A percentile compares a stretch with the other conserved stretches of the same genome.
These are phyloP conservation scores for Daldinia childiae DNA, from an alignment of 495 filamentous ascomycete genomes.

Conservation along the genomic window DNA sequence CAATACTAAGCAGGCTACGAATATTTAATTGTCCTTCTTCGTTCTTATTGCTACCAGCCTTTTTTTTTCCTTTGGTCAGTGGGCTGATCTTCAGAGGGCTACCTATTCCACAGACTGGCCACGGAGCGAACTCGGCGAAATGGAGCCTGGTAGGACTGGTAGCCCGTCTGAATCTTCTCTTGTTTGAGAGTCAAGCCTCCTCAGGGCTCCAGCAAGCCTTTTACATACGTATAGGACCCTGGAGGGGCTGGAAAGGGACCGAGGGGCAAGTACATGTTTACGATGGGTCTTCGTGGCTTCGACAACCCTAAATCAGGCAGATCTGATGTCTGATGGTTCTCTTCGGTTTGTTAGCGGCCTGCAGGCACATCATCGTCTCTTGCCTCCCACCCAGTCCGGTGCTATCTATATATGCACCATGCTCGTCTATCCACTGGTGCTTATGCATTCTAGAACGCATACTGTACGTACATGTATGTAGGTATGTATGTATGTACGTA, in stretches of 20 bases:
- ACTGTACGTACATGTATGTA: constrained; percentile 32
- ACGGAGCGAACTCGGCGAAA: constrained; percentile 44
- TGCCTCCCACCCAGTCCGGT: constrained; percentile 30
- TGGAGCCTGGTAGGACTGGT: constrained; percentile 29
- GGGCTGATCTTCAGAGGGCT: constrained; percentile 31
- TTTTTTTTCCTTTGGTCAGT: constrained; percentile 14
- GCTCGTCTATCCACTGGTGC: constrained; percentile 29
- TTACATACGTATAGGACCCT: constrained; percentile 17
- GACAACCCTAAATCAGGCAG: constrained; percentile 16
- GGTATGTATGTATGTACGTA: constrained; percentile 23
- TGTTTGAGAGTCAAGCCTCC: constrained; percentile 42
- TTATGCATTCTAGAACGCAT: constrained; percentile 34
- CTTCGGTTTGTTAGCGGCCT: constrained; percentile 39
- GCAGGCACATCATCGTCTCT: constrained; percentile 41
- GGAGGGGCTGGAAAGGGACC: constrained; percentile 31
- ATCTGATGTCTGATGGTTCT: constrained; percentile 27
- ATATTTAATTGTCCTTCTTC: neutral
- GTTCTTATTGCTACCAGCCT: constrained; percentile 17
- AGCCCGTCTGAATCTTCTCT: constrained; percentile 35
- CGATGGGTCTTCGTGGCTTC: constrained; percentile 18
- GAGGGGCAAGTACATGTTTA: constrained; percentile 33
- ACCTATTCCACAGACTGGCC: constrained; percentile 23
- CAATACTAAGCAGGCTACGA: constrained; percentile 4
- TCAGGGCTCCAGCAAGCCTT: constrained; percentile 32
- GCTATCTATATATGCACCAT: constrained; percentile 32